Conservation (phyloP, 768 basidiomycete species). For the Hygrocybe coccinea region DNA sequence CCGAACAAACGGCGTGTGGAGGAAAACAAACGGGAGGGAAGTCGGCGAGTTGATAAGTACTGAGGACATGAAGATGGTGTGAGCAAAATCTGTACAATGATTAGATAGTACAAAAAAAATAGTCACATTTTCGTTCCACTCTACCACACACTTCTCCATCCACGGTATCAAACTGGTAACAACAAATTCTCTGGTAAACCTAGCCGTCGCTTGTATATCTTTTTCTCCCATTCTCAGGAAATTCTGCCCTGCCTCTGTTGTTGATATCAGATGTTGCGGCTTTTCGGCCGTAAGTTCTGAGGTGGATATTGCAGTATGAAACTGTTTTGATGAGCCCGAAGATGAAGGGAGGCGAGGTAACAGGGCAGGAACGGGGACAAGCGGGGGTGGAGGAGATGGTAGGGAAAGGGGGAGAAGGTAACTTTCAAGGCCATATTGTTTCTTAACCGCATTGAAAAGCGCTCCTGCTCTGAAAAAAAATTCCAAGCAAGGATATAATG, state of each 20-base stretch:
- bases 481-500: no score
- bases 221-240: constrained; percentile 56
- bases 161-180: constrained; percentile 88
- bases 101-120: neutral
- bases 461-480: constrained; percentile 55
- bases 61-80: constrained; percentile 22
- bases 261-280: constrained; percentile 13
- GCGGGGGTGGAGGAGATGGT: constrained; percentile 57
- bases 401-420: constrained; percentile 63
- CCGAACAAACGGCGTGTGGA: constrained; percentile 83
- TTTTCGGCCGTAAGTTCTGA: constrained; percentile 18
- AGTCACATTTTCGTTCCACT: constrained; percentile 77
- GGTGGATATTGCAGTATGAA: constrained; percentile 16
- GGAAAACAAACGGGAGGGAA: constrained; percentile 82
- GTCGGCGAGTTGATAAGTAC: constrained; percentile 68
- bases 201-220: constrained; percentile 70
- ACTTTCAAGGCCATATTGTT: constrained; percentile 75
- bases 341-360: constrained; percentile 62
- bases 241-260: constrained; percentile 25
- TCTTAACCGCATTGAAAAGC: constrained; percentile 82
- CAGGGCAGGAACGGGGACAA: constrained; percentile 61
- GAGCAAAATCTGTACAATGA: neutral
- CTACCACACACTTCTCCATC: constrained; percentile 92
- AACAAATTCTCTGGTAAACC: constrained; percentile 82
- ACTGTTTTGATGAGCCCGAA: constrained; percentile 28